phyloP scores from a whole-genome alignment of 257 asterid genomes.

The Solanum neorickii region DNA sequence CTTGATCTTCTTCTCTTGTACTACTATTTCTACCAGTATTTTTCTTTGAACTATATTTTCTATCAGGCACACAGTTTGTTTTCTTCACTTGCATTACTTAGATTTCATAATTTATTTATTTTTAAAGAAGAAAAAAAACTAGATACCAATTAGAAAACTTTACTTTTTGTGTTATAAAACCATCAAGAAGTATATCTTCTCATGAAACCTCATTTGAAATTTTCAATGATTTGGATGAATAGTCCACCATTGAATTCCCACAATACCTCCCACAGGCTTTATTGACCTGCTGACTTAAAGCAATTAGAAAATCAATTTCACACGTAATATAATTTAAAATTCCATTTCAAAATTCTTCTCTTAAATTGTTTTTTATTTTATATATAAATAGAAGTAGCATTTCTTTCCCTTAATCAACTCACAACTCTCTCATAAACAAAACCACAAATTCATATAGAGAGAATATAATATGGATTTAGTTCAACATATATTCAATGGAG shows the following conservation, averaged over 20 bases:
- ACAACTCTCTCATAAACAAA: background rate
- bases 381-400: background rate
- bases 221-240: background rate
- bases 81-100: background rate
- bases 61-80: background rate
- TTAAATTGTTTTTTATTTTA: background rate
- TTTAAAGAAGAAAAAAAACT: too few relatives aligned
- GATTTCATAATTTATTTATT: background rate
- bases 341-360: background rate
- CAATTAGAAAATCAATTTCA: background rate
- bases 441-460: background rate
- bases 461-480: constrained; percentile 4
- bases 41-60: background rate
- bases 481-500: constrained; percentile 1
- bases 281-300: background rate
- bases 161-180: background rate
- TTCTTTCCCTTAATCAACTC: background rate
- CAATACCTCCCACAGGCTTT: background rate
- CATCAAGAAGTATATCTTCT: background rate
- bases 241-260: background rate
- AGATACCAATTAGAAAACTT: background rate
- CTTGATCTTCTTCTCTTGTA: background rate
- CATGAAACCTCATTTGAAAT: background rate
- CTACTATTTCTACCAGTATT: background rate
- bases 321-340: background rate